Base-by-base conservation (phyloP, 345 rosid species). In the Trapa incisa region DNA sequence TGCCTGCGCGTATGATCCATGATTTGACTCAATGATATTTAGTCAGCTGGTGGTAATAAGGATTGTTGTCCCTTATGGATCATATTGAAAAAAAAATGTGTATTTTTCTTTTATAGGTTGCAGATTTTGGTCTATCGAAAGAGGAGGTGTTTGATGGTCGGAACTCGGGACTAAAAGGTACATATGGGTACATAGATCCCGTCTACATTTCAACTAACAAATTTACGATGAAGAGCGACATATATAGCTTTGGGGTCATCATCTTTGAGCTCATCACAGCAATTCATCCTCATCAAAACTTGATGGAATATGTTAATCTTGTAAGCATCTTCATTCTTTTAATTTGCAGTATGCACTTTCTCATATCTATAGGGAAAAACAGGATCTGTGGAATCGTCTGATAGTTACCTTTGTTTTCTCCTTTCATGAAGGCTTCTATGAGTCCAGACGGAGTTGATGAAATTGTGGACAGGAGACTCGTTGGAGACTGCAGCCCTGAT, bases 111-210 rank as follows among this genome's bases (percentile, higher is more conserved):
- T 62, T 38, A 54, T 71, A 94, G 99, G 97, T 94, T 72, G 97
- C 99, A 22, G 97, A 94, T 80, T 94, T 94, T 33, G 97, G 99
- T 68, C 80, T 94, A 65, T 94, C 99, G 6, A 94, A 85, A 74
- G 96, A 91, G 82, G 95, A 86, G 78, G 85, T 76, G 47, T 86
- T 82, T 17, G 91, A 94, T 50, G 89, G 87, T 66, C 81, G 80
- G 63, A 84, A 74, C 65, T 91, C 97, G 0, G 85, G 97, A 68
- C 76, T 94, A 72, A 91, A 91, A 80, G 99, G 96, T 36, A 94
- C 97, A 64, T 89, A 91, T 48, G 99, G 97, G 61, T 94, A 91
- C 81, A 85, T 94, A 64, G 99, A 91, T 73, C 96, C 96, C 3
- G 80, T 72, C 3, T 91, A 94, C 78, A 79, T 94, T 60, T 85